A percentile compares a stretch with the other conserved stretches of the same genome.
Evolutionary conservation across 2,329 filamentous ascomycete genomes (phyloP).

Genomic region (Pseudodiploospora longispora): DNA sequence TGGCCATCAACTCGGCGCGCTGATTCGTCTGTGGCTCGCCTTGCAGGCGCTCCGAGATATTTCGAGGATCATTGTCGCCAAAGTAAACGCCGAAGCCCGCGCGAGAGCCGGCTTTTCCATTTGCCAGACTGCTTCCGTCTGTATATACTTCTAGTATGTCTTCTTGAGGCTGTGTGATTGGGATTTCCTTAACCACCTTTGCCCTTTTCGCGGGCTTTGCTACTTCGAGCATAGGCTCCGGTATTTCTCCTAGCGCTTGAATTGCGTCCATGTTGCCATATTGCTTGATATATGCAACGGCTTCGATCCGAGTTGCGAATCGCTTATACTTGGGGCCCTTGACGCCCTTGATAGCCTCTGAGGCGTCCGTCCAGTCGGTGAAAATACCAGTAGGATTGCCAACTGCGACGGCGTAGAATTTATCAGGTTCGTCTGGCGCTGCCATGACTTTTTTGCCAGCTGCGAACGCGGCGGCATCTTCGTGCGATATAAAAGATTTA

Average conservation of each 20-base stretch:
- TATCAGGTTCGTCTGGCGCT: slow-evolving; percentile 32
- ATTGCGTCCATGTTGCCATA: slow-evolving; percentile 37
- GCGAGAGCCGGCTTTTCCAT: slow-evolving; percentile 45
- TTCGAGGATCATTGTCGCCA: slow-evolving; percentile 47
- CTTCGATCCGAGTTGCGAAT: slow-evolving; percentile 61
- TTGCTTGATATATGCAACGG: slow-evolving; percentile 63
- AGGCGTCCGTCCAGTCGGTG: slow-evolving; percentile 58
- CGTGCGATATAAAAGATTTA: slow-evolving; percentile 66
- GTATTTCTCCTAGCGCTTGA: slow-evolving; percentile 28
- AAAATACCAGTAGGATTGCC: slow-evolving; percentile 53
- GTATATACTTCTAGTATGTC: slow-evolving; percentile 43
- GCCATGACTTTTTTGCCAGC: slow-evolving; percentile 44
- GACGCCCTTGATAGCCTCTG: slow-evolving; percentile 65
- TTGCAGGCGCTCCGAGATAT: slow-evolving; percentile 66
- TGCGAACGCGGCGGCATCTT: slow-evolving; percentile 74
- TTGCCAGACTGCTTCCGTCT: slow-evolving; percentile 53
- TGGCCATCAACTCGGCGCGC: slow-evolving; percentile 86
- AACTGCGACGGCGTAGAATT: slow-evolving; percentile 54
- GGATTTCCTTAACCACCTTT: slow-evolving; percentile 16
- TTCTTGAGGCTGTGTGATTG: slow-evolving; percentile 6
- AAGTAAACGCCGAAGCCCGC: slow-evolving; percentile 60
- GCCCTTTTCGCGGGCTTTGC: slow-evolving; percentile 15
- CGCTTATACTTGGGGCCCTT: slow-evolving; percentile 63
- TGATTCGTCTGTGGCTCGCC: slow-evolving; percentile 84
- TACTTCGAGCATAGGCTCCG: slow-evolving; percentile 7